These are phyloP conservation scores for Hydrangea macrophylla DNA, from an alignment of 148 eudicot genomes.

Conservation along the genomic window DNA sequence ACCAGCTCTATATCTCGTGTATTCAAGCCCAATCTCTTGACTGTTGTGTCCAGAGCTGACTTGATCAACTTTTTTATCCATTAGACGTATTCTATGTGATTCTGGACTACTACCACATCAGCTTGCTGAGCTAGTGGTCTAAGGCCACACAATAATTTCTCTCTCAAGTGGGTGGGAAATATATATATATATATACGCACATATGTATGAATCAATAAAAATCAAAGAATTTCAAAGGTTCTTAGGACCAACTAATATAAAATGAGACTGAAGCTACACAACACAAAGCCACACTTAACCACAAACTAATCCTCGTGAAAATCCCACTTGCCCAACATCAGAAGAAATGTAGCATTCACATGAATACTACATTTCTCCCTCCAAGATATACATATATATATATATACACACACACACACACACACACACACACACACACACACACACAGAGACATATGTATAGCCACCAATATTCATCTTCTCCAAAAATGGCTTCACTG, in stretches of 20 bases:
- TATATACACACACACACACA: conserved; percentile 13
- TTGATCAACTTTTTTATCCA: too few species aligned
- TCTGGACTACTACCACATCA: too few species aligned
- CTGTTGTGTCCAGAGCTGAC: too few species aligned
- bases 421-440: conserved; percentile 42
- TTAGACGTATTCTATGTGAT: too few species aligned
- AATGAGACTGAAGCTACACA: too few species aligned
- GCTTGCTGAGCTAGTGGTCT: too few species aligned
- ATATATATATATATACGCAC: neutral
- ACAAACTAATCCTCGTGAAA: neutral
- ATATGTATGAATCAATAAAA: neutral
- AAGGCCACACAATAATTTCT: too few species aligned
- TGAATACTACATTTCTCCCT: conserved; percentile 39
- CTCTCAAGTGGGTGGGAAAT: too few species aligned
- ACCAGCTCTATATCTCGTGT: too few species aligned
- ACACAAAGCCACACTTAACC: neutral
- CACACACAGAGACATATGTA: conserved; percentile 1
- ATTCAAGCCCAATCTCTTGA: too few species aligned
- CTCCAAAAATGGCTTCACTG: conserved; percentile 32
- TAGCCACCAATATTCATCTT: conserved; percentile 10
- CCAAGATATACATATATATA: conserved; percentile 10
- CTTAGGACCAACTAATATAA: neutral
- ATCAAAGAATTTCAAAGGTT: neutral
- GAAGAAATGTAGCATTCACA: conserved; percentile 38
- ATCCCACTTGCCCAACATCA: conserved; percentile 19